phyloP scores from a whole-genome alignment of 2,329 filamentous ascomycete genomes.

The Fusarium scirpi region DNA sequence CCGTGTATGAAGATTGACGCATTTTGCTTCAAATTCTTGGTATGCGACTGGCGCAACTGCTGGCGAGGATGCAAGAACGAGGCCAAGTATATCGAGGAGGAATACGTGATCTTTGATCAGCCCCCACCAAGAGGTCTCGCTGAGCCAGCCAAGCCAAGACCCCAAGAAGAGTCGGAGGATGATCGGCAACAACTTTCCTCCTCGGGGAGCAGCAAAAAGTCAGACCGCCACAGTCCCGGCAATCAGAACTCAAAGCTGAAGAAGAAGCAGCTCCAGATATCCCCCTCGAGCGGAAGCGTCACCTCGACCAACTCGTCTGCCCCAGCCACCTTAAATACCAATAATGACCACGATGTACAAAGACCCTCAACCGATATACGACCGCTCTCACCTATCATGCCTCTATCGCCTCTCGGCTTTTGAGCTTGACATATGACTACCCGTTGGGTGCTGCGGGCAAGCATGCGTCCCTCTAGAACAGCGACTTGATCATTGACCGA shows the following conservation, averaged over 20 bases:
- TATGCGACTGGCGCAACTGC: constrained; percentile 95
- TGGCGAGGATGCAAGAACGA: constrained; percentile 98
- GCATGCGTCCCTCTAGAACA: constrained; percentile 8
- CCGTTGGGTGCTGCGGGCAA: constrained; percentile 6
- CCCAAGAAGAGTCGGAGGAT: constrained; percentile 39
- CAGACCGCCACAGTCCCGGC: constrained; percentile 44
- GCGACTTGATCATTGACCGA: background rate
- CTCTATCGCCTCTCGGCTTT: constrained; percentile 72
- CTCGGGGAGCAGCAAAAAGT: constrained; percentile 72
- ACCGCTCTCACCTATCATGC: constrained; percentile 74
- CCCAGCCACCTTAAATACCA: constrained; percentile 61
- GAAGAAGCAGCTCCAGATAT: constrained; percentile 59
- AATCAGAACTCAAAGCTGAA: constrained; percentile 50
- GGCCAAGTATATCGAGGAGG: constrained; percentile 78
- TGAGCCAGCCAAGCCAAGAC: constrained; percentile 50
- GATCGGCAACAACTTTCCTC: constrained; percentile 62
- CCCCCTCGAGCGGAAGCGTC: constrained; percentile 58
- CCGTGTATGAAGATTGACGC: constrained; percentile 96
- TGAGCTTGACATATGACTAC: constrained; percentile 46
- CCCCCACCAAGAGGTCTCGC: constrained; percentile 65
- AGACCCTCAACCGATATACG: constrained; percentile 59
- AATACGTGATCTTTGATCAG: constrained; percentile 71
- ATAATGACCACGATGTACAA: constrained; percentile 52
- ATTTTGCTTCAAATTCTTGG: constrained; percentile 94
- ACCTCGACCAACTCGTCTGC: constrained; percentile 58